These are phyloP conservation scores for Haberlea rhodopensis DNA, from an alignment of 257 asterid species.

Conservation along the genomic window DNA sequence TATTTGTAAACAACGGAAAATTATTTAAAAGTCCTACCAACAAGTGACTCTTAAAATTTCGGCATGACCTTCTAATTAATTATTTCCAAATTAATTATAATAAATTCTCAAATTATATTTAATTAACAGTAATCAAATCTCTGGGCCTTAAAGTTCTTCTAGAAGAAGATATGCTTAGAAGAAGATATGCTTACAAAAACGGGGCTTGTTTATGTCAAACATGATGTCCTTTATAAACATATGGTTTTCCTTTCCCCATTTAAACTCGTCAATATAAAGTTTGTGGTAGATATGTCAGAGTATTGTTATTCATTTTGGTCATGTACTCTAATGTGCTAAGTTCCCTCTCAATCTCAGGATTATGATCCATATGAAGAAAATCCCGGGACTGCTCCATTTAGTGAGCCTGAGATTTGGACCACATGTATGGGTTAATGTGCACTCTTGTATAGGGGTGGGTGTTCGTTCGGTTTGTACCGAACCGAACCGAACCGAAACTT, in stretches of 20 bases:
- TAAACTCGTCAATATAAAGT: neutral
- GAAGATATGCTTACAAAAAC: constrained; percentile 11
- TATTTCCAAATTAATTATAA: too few relatives aligned
- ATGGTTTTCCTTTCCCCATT: constrained; percentile 1
- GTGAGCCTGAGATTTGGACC: constrained; percentile 99
- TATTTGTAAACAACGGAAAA: too few relatives aligned
- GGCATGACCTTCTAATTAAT: too few relatives aligned
- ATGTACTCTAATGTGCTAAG: constrained; percentile 22
- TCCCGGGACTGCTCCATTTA: constrained; percentile 88
- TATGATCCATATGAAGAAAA: constrained; percentile 96
- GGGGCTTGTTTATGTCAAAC: constrained; percentile 15
- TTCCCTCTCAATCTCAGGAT: constrained; percentile 51
- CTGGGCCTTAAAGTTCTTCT: too few relatives aligned
- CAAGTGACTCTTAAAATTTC: too few relatives aligned
- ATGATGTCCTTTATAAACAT: constrained; percentile 8
- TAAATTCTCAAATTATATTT: too few relatives aligned
- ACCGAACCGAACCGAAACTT: too few relatives aligned
- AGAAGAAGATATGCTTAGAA: too few relatives aligned
- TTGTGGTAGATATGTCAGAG: neutral
- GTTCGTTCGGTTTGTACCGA: too few relatives aligned
- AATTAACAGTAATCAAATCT: too few relatives aligned
- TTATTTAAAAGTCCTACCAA: too few relatives aligned
- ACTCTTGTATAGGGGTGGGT: too few relatives aligned
- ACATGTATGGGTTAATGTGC: constrained; percentile 97
- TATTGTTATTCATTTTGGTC: neutral